Conservation (phyloP, 176 grass and related monocot genomes). For the Oryza officinalis region DNA sequence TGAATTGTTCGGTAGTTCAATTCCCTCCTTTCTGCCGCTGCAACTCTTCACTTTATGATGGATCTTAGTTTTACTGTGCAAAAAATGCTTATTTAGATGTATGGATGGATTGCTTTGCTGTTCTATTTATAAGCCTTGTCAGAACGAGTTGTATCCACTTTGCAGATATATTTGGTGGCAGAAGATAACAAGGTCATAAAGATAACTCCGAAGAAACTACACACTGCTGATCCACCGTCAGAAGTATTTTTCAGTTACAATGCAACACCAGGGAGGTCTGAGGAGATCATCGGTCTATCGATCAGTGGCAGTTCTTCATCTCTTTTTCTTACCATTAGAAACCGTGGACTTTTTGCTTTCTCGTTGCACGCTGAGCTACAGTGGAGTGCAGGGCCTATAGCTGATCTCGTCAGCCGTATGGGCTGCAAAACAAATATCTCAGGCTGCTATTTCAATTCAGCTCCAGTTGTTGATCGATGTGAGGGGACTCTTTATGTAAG, state of each 20-base stretch:
- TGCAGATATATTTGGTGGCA: slow-evolving; percentile 80
- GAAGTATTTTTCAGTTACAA: slow-evolving; percentile 62
- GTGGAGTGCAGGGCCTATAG: slow-evolving; percentile 65
- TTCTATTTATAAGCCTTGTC: not conserved
- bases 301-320: slow-evolving; percentile 44
- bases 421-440: slow-evolving; percentile 57
- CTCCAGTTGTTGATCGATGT: slow-evolving; percentile 63
- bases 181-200: slow-evolving; percentile 66
- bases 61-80: not conserved
- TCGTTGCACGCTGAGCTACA: slow-evolving; percentile 45
- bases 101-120: not conserved
- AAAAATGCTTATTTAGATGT: not conserved
- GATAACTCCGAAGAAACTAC: slow-evolving; percentile 48
- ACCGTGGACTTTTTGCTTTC: slow-evolving; percentile 64
- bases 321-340: slow-evolving; percentile 66
- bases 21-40: not conserved
- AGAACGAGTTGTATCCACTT: not conserved
- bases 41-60: not conserved
- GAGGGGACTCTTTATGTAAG: slow-evolving; percentile 81
- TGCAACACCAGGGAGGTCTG: slow-evolving; percentile 37
- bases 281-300: slow-evolving; percentile 66
- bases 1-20: not conserved
- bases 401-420: slow-evolving; percentile 41
- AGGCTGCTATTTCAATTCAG: slow-evolving; percentile 75
- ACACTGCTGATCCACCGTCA: slow-evolving; percentile 28